Evolutionary conservation across 2,329 filamentous ascomycete species (phyloP).

Genomic region (Pyrenophora teres): DNA sequence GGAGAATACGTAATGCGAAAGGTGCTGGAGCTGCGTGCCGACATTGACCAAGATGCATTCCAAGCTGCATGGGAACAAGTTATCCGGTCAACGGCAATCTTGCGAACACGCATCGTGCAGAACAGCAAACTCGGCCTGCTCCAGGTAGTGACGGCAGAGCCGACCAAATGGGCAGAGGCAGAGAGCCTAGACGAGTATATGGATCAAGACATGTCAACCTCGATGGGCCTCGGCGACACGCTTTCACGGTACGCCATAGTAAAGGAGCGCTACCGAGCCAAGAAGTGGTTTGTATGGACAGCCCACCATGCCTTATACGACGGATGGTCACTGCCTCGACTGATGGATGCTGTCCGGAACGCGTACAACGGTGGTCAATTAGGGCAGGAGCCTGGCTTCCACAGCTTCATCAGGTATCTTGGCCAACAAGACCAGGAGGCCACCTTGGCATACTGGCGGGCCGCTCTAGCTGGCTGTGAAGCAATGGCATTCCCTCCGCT

Average conservation of each 20-base stretch:
- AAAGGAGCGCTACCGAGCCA: background rate
- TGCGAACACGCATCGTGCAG: slow-evolving; percentile 12
- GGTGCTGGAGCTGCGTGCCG: no score
- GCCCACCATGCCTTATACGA: no score
- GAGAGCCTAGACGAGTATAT: no score
- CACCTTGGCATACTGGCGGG: background rate
- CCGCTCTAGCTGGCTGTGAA: background rate
- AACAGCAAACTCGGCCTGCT: no score
- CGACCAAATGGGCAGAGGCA: no score
- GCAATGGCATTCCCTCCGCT: slow-evolving; percentile 9
- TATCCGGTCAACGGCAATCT: background rate
- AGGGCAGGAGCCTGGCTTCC: no score
- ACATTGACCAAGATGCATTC: slow-evolving; percentile 1
- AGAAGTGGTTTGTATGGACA: no score
- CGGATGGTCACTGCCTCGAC: slow-evolving; percentile 17
- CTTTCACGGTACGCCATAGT: slow-evolving; percentile 20
- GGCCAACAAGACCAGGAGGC: background rate
- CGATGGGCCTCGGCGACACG: slow-evolving; percentile 9
- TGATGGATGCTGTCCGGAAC: slow-evolving; percentile 8
- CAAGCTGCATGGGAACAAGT: slow-evolving; percentile 5
- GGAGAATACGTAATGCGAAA: no score
- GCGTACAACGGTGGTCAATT: slow-evolving; percentile 5
- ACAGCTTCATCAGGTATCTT: slow-evolving; percentile 26
- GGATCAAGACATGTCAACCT: background rate
- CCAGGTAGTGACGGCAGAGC: no score